Conservation (phyloP, 1,284 basidiomycete species). For the Pholiota adiposa region DNA sequence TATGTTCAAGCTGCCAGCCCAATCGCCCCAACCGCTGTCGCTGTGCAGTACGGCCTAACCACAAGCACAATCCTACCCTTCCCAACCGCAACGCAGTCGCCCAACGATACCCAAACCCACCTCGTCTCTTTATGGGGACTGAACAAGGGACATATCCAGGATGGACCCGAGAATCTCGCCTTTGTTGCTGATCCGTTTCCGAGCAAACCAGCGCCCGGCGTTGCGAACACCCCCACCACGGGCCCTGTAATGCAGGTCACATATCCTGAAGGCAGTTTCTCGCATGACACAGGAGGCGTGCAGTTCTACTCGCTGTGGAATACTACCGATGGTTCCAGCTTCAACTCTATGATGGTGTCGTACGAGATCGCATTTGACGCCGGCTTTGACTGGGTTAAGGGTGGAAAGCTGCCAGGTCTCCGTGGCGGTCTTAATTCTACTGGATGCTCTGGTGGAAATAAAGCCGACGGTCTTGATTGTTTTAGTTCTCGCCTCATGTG, state of each 20-base stretch:
- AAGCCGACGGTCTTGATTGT: conserved; percentile 60
- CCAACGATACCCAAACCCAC: conserved; percentile 53
- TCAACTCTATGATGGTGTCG: conserved; percentile 66
- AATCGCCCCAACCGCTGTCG: conserved; percentile 40
- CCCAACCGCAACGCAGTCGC: conserved; percentile 62
- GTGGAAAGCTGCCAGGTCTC: conserved; percentile 74
- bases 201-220: conserved; percentile 42
- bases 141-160: conserved; percentile 61
- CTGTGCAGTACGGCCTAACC: conserved; percentile 57
- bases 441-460: conserved; percentile 68
- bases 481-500: conserved; percentile 79
- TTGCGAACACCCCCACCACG: conserved; percentile 32
- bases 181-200: conserved; percentile 74
- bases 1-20: conserved; percentile 21
- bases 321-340: conserved; percentile 51
- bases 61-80: conserved; percentile 69
- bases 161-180: conserved; percentile 54
- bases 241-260: conserved; percentile 68
- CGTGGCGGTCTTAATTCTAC: conserved; percentile 63
- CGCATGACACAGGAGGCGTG: conserved; percentile 61
- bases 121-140: conserved; percentile 66
- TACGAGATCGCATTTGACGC: conserved; percentile 75
- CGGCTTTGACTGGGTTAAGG: conserved; percentile 72
- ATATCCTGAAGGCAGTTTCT: conserved; percentile 65
- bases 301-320: conserved; percentile 74